Evolutionary conservation across 2,329 filamentous ascomycete genomes (phyloP).

Genomic region (Claviceps fusiformis): DNA sequence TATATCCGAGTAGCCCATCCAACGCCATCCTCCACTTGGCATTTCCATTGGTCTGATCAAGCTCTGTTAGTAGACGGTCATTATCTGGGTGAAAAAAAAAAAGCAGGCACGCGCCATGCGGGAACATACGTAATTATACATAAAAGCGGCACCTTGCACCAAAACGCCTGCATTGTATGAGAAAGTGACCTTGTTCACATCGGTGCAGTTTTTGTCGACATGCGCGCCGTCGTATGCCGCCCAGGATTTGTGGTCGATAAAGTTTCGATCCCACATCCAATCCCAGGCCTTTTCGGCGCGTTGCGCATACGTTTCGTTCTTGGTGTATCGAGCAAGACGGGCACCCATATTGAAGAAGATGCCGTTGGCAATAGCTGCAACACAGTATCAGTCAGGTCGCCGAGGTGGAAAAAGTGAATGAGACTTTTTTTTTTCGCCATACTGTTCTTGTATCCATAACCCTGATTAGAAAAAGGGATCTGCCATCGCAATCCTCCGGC

Average conservation of each 20-base stretch:
- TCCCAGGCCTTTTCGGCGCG: slow-evolving; percentile 50
- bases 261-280: slow-evolving; percentile 40
- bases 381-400: background rate
- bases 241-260: slow-evolving; percentile 46
- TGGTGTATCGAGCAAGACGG: slow-evolving; percentile 58
- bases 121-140: slow-evolving; percentile 49
- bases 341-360: slow-evolving; percentile 53
- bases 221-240: slow-evolving; percentile 53
- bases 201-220: slow-evolving; percentile 43
- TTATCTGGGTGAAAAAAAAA: background rate
- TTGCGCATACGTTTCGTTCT: slow-evolving; percentile 49
- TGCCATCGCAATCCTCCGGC: slow-evolving; percentile 65
- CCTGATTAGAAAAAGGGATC: slow-evolving; percentile 58
- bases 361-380: slow-evolving; percentile 42
- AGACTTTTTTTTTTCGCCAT: slow-evolving; percentile 9
- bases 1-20: slow-evolving; percentile 38
- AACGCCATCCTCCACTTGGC: slow-evolving; percentile 42
- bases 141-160: slow-evolving; percentile 48
- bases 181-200: slow-evolving; percentile 49
- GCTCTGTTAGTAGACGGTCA: slow-evolving; percentile 7
- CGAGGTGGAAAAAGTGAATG: background rate
- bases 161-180: slow-evolving; percentile 53
- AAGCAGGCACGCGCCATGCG: background rate
- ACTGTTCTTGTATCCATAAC: slow-evolving; percentile 65
- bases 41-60: slow-evolving; percentile 33